phyloP scores from a whole-genome alignment of 805 yeast genomes.

The Saccharomycopsis lassenensis region DNA sequence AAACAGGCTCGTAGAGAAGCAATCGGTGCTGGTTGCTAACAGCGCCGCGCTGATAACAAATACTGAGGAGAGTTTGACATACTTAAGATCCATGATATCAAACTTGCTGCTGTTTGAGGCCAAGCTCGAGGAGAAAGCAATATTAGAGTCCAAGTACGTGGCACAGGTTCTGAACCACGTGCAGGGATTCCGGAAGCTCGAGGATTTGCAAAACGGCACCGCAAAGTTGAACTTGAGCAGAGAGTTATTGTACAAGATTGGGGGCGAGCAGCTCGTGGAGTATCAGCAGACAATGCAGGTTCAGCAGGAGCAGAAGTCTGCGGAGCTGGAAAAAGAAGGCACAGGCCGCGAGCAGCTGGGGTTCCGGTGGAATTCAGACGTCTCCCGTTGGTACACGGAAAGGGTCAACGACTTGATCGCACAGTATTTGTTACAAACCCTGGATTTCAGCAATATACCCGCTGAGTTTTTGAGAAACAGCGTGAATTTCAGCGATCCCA shows the following conservation, averaged over 20 bases:
- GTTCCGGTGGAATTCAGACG: too few species aligned
- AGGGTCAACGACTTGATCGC: constrained; percentile 14
- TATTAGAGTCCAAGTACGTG: too few species aligned
- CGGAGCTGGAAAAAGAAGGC: too few species aligned
- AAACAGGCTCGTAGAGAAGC: constrained; percentile 16
- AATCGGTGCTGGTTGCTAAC: constrained; percentile 1
- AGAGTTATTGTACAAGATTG: too few species aligned
- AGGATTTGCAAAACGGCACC: constrained; percentile 3
- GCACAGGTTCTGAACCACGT: too few species aligned
- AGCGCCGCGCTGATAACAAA: neutral
- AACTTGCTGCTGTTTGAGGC: constrained; percentile 7
- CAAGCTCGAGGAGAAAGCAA: constrained; percentile 13
- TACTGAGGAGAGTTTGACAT: constrained; percentile 1
- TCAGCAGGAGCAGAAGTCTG: too few species aligned
- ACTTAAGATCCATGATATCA: constrained; percentile 4
- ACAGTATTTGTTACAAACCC: constrained; percentile 11
- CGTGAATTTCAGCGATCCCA: constrained; percentile 7
- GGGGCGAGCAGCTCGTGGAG: too few species aligned
- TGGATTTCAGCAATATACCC: constrained; percentile 12
- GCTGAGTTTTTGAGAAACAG: constrained; percentile 10
- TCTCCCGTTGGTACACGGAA: constrained; percentile 15
- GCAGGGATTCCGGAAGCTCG: constrained; percentile 3
- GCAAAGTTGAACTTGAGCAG: too few species aligned
- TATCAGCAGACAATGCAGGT: too few species aligned
- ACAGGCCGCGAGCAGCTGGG: too few species aligned